Percentiles rank a stretch among this genome's conserved stretches.
Conservation (phyloP, 257 asterid genomes). For the Jacaranda mimosifolia region DNA sequence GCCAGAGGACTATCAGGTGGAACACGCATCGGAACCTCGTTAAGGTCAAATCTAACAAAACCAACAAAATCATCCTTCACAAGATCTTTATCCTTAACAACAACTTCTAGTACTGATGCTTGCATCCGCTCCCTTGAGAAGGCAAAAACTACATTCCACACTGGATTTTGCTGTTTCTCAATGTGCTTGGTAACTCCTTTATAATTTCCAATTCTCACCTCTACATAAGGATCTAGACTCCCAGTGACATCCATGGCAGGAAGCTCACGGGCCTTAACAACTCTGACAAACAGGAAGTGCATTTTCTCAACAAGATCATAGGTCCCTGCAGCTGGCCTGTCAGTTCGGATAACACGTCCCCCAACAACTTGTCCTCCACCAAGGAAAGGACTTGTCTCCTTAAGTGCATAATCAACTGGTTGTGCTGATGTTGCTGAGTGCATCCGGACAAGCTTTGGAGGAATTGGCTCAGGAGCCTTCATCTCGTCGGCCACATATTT, state of each 20-base stretch:
- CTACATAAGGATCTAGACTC: slow-evolving; percentile 84
- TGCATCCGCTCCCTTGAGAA: slow-evolving; percentile 90
- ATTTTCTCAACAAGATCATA: slow-evolving; percentile 94
- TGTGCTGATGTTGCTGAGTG: slow-evolving; percentile 72
- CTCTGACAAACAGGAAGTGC: slow-evolving; percentile 88
- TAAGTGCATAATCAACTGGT: slow-evolving; percentile 78
- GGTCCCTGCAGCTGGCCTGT: slow-evolving; percentile 62
- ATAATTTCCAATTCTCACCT: slow-evolving; percentile 80
- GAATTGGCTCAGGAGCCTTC: slow-evolving; percentile 79
- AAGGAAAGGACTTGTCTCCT: slow-evolving; percentile 91
- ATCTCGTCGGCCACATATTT: slow-evolving; percentile 66
- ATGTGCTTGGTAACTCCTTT: slow-evolving; percentile 86
- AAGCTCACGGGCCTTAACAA: slow-evolving; percentile 92
- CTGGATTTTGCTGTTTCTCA: slow-evolving; percentile 78
- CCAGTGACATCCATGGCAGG: slow-evolving; percentile 91
- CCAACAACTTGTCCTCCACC: slow-evolving; percentile 93
- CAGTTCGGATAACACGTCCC: slow-evolving; percentile 77
- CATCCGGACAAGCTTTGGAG: slow-evolving; percentile 76
- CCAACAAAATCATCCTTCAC: slow-evolving; percentile 88
- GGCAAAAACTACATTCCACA: slow-evolving; percentile 90
- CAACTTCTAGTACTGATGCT: slow-evolving; percentile 85
- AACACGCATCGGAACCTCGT: slow-evolving; percentile 87
- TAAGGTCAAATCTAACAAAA: slow-evolving; percentile 68
- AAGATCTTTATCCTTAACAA: slow-evolving; percentile 86
- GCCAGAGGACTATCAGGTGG: slow-evolving; percentile 98